phyloP scores from a whole-genome alignment of 208 protist species.

The Strigomonas culicis region DNA sequence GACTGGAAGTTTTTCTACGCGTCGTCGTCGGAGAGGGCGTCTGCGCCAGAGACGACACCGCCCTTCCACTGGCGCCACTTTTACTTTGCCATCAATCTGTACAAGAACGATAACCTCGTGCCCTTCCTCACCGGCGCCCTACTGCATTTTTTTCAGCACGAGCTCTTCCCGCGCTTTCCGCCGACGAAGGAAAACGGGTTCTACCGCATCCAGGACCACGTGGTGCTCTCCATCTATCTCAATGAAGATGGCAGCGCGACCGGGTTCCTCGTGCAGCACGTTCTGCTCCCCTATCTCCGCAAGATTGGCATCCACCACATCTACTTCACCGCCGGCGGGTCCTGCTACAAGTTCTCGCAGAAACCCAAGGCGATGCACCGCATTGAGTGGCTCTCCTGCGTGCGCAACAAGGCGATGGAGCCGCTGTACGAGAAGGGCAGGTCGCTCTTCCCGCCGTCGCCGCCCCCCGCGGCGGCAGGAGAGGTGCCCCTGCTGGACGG shows the following conservation, averaged over 20 bases:
- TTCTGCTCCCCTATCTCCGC: constrained; percentile 58
- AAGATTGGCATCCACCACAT: constrained; percentile 29
- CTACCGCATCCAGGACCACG: constrained; percentile 28
- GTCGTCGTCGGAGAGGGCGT: not conserved
- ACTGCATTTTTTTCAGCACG: constrained; percentile 60
- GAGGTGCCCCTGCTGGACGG: not conserved
- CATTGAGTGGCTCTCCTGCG: constrained; percentile 82
- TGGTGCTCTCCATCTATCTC: constrained; percentile 73
- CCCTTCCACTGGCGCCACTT: constrained; percentile 47
- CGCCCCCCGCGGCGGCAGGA: not conserved
- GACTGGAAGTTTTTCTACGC: too few relatives aligned
- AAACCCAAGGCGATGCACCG: constrained; percentile 40
- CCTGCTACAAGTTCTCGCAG: constrained; percentile 33
- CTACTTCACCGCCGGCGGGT: constrained; percentile 42
- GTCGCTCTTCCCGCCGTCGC: constrained; percentile 24
- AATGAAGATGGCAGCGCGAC: constrained; percentile 40
- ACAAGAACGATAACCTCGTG: constrained; percentile 58
- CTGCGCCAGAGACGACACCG: not conserved
- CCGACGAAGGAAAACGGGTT: not conserved
- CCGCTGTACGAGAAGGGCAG: constrained; percentile 62
- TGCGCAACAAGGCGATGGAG: constrained; percentile 69
- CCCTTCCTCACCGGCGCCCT: constrained; percentile 63
- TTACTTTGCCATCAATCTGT: constrained; percentile 73
- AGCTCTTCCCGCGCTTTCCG: constrained; percentile 43
- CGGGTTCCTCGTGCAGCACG: constrained; percentile 24